Evolutionary conservation across 2,329 filamentous ascomycete species (phyloP).

Genomic region (Penicillium crustosum): DNA sequence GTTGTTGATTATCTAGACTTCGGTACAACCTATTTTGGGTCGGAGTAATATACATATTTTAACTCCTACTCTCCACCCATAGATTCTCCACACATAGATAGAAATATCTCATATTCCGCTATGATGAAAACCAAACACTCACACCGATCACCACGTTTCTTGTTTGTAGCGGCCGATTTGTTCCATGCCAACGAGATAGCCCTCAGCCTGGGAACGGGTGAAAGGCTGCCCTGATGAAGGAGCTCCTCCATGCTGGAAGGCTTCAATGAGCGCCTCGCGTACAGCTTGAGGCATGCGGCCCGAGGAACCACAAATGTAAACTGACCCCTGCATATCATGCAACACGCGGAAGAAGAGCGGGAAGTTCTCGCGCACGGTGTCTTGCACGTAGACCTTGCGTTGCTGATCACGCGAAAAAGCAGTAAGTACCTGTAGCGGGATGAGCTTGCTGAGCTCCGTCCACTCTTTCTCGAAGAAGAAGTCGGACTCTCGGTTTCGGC

Average conservation of each 20-base stretch:
- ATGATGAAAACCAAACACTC: not conserved
- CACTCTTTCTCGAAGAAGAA: slow-evolving; percentile 83
- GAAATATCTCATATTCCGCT: not conserved
- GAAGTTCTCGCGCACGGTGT: slow-evolving; percentile 56
- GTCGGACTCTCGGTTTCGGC: slow-evolving; percentile 71
- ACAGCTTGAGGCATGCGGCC: slow-evolving; percentile 72
- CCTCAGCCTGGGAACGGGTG: slow-evolving; percentile 54
- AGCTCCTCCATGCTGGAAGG: slow-evolving; percentile 52
- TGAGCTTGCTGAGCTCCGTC: slow-evolving; percentile 47
- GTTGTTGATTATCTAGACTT: too few relatives aligned
- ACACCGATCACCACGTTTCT: slow-evolving; percentile 62
- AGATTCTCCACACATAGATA: too few relatives aligned
- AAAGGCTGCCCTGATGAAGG: slow-evolving; percentile 36
- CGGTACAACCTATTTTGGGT: too few relatives aligned
- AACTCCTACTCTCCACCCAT: too few relatives aligned
- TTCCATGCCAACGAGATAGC: slow-evolving; percentile 58
- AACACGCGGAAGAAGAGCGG: slow-evolving; percentile 54
- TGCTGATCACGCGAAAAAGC: slow-evolving; percentile 71
- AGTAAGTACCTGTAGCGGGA: slow-evolving; percentile 56
- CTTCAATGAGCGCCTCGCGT: slow-evolving; percentile 64
- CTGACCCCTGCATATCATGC: slow-evolving; percentile 51
- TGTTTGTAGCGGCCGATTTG: slow-evolving; percentile 64
- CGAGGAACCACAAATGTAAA: slow-evolving; percentile 56
- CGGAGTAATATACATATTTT: too few relatives aligned
- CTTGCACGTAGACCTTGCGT: slow-evolving; percentile 67